Evolutionary conservation across 2,329 filamentous ascomycete genomes (phyloP).

Genomic region (Alternaria gansuensis): DNA sequence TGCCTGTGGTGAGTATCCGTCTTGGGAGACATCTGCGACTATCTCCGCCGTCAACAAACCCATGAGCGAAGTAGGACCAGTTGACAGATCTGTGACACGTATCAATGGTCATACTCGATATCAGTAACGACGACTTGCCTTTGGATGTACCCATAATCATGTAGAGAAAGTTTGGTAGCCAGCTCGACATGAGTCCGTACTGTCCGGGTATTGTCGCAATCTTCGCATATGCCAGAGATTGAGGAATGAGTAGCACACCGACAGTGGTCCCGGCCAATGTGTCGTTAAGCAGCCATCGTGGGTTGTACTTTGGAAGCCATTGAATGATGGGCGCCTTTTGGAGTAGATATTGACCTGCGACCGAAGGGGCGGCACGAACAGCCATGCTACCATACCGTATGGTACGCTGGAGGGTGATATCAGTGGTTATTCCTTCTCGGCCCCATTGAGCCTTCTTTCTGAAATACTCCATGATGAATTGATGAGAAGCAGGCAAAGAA

Average conservation of each 20-base stretch:
- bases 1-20: constrained; percentile 62
- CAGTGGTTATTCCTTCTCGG: constrained; percentile 33
- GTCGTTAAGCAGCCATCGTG: constrained; percentile 69
- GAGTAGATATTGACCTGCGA: constrained; percentile 63
- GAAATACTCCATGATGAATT: constrained; percentile 36
- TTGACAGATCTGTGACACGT: constrained; percentile 66
- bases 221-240: constrained; percentile 97
- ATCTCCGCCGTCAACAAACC: constrained; percentile 70
- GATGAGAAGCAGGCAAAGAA: background rate
- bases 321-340: constrained; percentile 70
- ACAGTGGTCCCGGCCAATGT: constrained; percentile 72
- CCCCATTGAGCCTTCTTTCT: constrained; percentile 26
- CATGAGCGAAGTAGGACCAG: constrained; percentile 71
- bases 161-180: constrained; percentile 93
- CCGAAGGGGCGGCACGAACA: constrained; percentile 59
- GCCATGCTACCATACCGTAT: constrained; percentile 46
- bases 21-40: constrained; percentile 61
- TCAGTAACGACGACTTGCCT: constrained; percentile 24
- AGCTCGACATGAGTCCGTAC: constrained; percentile 89
- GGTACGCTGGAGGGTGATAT: constrained; percentile 42
- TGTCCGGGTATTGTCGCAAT: constrained; percentile 85
- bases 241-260: constrained; percentile 83
- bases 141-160: constrained; percentile 86
- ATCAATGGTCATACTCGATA: constrained; percentile 48
- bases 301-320: constrained; percentile 70